Evolutionary conservation across 2,329 filamentous ascomycete species (phyloP), one percentile per base, ranked within the genome.

Genomic region (Hypoxylon sp.): DNA sequence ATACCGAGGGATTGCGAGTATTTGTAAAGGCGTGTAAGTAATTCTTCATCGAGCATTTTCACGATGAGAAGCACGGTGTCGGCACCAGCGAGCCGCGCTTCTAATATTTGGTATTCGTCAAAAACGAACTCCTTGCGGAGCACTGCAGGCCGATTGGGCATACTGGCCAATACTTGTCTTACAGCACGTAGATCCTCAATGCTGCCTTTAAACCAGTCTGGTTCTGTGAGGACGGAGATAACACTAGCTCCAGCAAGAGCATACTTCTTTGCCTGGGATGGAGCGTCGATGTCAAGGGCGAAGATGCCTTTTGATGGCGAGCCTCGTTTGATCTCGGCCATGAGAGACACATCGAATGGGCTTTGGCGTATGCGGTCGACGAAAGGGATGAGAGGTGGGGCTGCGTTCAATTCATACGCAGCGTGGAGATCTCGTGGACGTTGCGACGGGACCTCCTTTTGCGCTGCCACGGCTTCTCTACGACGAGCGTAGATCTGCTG

Each of bases 201-300:
- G 71, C 89, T 96, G 36, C 94, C 94, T 75, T 97, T 97, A 79
- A 99, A 99, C 94, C 94, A 99, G 67, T 97, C 89, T 0, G 95
- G 94, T 73, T 99, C 94, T 0, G 94, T 99, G 35, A 99, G 81
- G n/a, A 99, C 94, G 1, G 94, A 97, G 61, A 99, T 99, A 27
- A 96, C 91, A 69, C 93, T 97, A 36, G 94, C 94, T 9, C 94
- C 95, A 5, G 94, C 92, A 41, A 94, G 81, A 7, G 95, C 94
- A 70, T 99, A 99, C 61, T 88, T 91, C 58, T 87, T 86, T 30
- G 95, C 94, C 71, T 99, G 94, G 4, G 87, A 85, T 16, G 94
- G 91, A 7, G 94, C 94, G 63, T 89, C 94, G 15, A 92, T 89
- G 17, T 90, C 84, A 2, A 96, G 79, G 0, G 92, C 90, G 57